Conservation (phyloP, 768 basidiomycete genomes). For the Leccinum fibrillosum region DNA sequence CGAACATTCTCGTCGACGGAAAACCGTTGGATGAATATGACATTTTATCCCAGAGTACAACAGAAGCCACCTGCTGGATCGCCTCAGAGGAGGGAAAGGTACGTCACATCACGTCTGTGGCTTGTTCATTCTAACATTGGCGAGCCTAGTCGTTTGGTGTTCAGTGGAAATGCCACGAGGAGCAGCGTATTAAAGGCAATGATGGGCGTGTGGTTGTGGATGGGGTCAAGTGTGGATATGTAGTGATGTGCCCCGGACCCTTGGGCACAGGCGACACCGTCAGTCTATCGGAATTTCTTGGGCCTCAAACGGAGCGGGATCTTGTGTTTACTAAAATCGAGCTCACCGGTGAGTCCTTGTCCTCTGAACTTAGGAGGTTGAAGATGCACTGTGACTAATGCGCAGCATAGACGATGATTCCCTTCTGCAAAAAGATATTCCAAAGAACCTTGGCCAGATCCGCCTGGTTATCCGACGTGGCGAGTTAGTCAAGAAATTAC, state of each 20-base stretch:
- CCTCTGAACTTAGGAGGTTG: background rate
- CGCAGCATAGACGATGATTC: conserved; percentile 18
- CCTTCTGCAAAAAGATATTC: conserved; percentile 4
- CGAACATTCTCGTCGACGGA: background rate
- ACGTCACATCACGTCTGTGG: background rate
- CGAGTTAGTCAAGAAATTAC: too few relatives aligned
- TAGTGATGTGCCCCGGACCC: background rate
- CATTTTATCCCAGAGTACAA: background rate
- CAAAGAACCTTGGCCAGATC: conserved; percentile 18
- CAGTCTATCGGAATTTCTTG: background rate
- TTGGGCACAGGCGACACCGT: background rate
- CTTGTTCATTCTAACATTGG: background rate
- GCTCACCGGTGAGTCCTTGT: background rate
- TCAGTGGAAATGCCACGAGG: background rate
- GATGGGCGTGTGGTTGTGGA: background rate
- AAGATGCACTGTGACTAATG: background rate
- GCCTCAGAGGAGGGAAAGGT: background rate
- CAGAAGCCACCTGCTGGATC: background rate
- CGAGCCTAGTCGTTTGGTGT: background rate
- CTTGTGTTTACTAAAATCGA: background rate
- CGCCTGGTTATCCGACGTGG: conserved; percentile 4
- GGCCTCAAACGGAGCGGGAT: background rate
- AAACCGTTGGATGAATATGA: background rate
- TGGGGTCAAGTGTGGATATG: background rate
- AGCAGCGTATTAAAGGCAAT: background rate